Evolutionary conservation across 2,329 filamentous ascomycete species (phyloP).

Genomic region (Neospermospora avenae): DNA sequence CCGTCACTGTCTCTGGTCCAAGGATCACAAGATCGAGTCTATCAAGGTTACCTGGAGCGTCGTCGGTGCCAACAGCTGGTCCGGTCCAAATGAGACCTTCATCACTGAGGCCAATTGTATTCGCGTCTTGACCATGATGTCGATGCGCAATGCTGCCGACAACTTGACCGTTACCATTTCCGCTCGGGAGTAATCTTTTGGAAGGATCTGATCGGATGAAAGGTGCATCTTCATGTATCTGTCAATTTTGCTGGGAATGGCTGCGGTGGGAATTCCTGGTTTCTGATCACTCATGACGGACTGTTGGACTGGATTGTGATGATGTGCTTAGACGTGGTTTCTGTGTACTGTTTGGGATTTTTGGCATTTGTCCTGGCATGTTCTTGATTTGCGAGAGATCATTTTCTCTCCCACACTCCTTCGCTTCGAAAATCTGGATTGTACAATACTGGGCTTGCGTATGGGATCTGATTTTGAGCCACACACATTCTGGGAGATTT

Average conservation of each 20-base stretch:
- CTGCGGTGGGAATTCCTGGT: conserved; percentile 14
- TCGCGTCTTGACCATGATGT: not conserved
- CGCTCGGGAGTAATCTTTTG: not conserved
- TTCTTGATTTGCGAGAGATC: not conserved
- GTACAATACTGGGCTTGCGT: conserved; percentile 2
- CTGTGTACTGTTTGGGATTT: not conserved
- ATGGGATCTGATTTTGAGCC: not conserved
- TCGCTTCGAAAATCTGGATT: conserved; percentile 5
- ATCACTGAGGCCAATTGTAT: conserved; percentile 5
- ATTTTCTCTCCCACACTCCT: conserved; percentile 3
- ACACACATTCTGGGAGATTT: not conserved
- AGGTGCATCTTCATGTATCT: not conserved
- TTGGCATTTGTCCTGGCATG: not conserved
- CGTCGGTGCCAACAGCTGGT: not conserved
- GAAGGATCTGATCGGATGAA: conserved; percentile 5
- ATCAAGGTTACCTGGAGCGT: conserved; percentile 12
- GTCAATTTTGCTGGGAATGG: conserved; percentile 12
- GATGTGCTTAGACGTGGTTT: not conserved
- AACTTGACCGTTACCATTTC: conserved; percentile 2
- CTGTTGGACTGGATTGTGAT: not conserved
- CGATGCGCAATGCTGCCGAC: not conserved
- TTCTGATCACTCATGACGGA: conserved; percentile 9
- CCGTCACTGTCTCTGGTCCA: conserved; percentile 3
- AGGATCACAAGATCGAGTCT: conserved; percentile 4
- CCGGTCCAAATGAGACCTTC: conserved; percentile 7